Evolutionary conservation across 305 asterid genomes (phyloP), one percentile per base, ranked within the genome.

Genomic region (Solanum aculeatissimum): DNA sequence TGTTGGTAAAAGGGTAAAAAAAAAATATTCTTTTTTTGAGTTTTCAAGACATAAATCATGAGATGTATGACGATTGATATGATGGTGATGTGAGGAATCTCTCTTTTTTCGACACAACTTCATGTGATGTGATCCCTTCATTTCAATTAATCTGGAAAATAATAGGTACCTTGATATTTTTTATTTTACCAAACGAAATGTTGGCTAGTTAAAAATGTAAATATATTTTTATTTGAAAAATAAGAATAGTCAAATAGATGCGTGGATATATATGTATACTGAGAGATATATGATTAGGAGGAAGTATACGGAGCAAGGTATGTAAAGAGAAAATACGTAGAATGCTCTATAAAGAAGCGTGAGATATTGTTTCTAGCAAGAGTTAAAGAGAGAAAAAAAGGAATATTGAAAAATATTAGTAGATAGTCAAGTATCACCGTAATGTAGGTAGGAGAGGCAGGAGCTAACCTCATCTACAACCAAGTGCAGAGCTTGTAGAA

Each of bases 1-100:
- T 81, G 43, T 60, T 60, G 80, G 84, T 27, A 18, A 6, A 71
- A 57, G 38, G 70, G 55, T 66, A 23, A 74, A 84, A 58, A 57
- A 27, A 70, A n/a, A 27, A 83, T 9, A 62, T 10, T 40, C 7
- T 19, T 55, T 55, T 10, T 16, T 60, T 83, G 83, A 87, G 83
- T 89, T 92, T 66, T 87, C 91, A 88, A 89, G 89, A 80, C 88
- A 85, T 63, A 69, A 91, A 92, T 92, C 63, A 91, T 92, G 87
- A 92, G 88, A 83, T 70, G 70, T 70, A 90, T 86, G 93, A 90
- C 88, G 72, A 85, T 27, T 74, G 65, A 80, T 84, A 75, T 92
- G 88, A 86, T 88, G 84, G 82, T 83, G 83, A 86, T 84, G 71
- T 79, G 78, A 57, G 85, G 86, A 54, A 81, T 75, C 47, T 40